Base-by-base conservation (phyloP, 345 rosid species). In the Draba incana region DNA sequence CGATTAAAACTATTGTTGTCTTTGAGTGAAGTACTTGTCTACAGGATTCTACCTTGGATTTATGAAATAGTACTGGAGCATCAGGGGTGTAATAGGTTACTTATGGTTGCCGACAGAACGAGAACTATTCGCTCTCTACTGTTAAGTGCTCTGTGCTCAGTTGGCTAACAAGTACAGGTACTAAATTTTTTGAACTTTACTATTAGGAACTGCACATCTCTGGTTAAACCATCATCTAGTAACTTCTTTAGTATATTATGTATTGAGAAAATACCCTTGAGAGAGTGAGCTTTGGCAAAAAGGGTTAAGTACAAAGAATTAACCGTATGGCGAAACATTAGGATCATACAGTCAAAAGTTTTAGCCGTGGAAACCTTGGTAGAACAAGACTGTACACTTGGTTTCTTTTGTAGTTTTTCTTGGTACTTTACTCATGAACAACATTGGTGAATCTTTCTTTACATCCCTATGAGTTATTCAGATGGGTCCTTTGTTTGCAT, bases 401-500 rank as follows among this genome's bases (percentile, higher is more conserved):
- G 15, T 37, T 57, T 16, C 15, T 37, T 59, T 59, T n/a, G 1
- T 8, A 28, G 42, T 8, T 55, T 37, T 20, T 57, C 13, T 49
- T 49, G 68, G 25, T 64, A 14, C 37, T 64, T 64, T 31, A 44
- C 30, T 44, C 20, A 27, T 37, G 24, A 44, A 33, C 54, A 31
- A 70, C 75, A 8, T 62, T 62, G 44, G 12, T 71, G 52, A 28
- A 56, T 48, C 51, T 2, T 72, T 62, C n/a, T 44, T 63, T 55
- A 43, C 61, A 28, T 52, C 27, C 45, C 6, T 14, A 13, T 8
- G 57, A 33, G 13, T 13, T 35, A 16, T 33, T 33, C 8, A 33
- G 37, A 33, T 33, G 37, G 37, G 8, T 33, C 37, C 2, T 33
- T 10, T 0, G 27, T 28, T 44, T 2, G 6, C 27, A 9, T 45